Percentiles rank a stretch among this genome's conserved stretches.
These are phyloP conservation scores for Mycena rebaudengoi DNA, from an alignment of 768 basidiomycete species.

Conservation along the genomic window DNA sequence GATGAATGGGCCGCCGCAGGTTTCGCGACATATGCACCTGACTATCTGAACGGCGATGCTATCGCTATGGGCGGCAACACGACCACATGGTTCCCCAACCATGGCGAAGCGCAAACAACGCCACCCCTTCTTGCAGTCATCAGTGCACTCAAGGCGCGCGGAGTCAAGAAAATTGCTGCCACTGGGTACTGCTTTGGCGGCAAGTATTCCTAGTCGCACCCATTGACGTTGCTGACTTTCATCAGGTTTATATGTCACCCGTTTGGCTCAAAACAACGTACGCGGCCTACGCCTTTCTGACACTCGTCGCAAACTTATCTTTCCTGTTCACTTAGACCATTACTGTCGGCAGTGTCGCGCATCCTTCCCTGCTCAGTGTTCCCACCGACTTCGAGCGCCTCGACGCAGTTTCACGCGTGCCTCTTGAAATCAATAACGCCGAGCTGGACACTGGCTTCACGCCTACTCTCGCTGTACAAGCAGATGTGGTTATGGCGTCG, in stretches of 20 bases:
- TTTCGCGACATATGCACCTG: constrained; percentile 24
- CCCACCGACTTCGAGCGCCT: constrained; percentile 20
- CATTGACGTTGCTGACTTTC: background rate
- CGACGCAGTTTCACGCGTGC: constrained; percentile 15
- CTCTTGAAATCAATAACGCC: constrained; percentile 22
- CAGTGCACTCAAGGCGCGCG: constrained; percentile 41
- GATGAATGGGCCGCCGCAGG: constrained; percentile 29
- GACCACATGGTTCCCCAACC: constrained; percentile 41
- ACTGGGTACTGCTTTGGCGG: constrained; percentile 48
- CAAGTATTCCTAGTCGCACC: background rate
- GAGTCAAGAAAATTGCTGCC: constrained; percentile 42
- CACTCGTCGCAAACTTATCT: too few relatives aligned
- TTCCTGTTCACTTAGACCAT: too few relatives aligned
- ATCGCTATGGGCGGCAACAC: constrained; percentile 19
- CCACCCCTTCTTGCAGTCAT: constrained; percentile 42
- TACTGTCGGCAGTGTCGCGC: constrained; percentile 15
- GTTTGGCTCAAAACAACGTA: constrained; percentile 25
- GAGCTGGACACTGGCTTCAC: constrained; percentile 25
- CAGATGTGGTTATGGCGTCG: constrained; percentile 17
- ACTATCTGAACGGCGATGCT: constrained; percentile 23
- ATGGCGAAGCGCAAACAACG: constrained; percentile 38
- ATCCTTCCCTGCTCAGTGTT: constrained; percentile 15
- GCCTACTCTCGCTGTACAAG: constrained; percentile 3
- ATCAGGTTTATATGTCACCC: constrained; percentile 19
- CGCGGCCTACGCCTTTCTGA: too few relatives aligned